Base-by-base conservation (phyloP, 1,284 basidiomycete species). In the Ceratobasidium theobromae region DNA sequence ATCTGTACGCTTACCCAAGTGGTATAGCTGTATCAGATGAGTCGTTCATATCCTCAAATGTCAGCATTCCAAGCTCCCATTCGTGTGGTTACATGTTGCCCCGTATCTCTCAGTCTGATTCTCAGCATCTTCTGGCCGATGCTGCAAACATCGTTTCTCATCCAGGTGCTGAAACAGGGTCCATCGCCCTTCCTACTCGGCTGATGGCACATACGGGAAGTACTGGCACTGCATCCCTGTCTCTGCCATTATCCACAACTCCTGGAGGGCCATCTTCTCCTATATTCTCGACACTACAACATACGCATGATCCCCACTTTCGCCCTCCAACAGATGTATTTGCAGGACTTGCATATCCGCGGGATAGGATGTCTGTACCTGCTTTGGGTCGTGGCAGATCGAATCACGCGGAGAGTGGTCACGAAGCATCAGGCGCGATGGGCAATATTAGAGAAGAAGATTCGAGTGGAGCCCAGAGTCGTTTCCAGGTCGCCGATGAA, bases 301-400 rank as follows among this genome's bases (percentile, higher is more conserved):
- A 62, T 27, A 52, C 58, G 14, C 32, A 62, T 41, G 58, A 62
- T 52, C 58, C 58, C 27, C 32, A 62, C 30, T 51, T 62, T 18
- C 30, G 33, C 23, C 58, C 46, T 38, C 58, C 58, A 3, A 12
- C 32, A 14, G 48, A 62, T 33, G 8, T 41, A 3, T 35, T 62
- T 41, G 58, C 58, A 6, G 58, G 58, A 14, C 48, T 62, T 28
- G 18, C 58, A 21, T 62, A 62, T 21, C 58, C 58, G 18, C 48
- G 58, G 23, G 35, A 38, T 51, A 35, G 58, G 14, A 27, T 62
- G 18, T 45, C 32, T 9, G 33, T 62, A 16, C 58, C 58, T 25
- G 35, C 58, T 35, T 41, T 62, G 48, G 58, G 27, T 21, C 58
- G 58, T 52, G 58, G 46, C 14, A 23, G 46, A 45, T 38, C 16